Base-by-base conservation (phyloP, 1,284 basidiomycete genomes). In the Fomitiporia mediterranea region DNA sequence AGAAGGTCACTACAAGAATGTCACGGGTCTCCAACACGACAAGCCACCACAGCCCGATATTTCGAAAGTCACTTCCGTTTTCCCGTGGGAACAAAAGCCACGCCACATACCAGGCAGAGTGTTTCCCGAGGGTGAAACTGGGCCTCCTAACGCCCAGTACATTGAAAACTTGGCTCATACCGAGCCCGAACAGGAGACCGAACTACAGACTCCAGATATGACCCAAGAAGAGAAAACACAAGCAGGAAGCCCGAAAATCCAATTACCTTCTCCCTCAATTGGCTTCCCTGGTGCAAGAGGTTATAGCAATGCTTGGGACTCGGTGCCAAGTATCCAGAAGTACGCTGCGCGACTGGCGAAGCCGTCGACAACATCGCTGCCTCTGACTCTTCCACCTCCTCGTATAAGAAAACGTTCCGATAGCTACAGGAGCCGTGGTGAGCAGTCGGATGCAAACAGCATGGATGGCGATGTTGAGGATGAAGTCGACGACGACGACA, bases 41-140 rank as follows among this genome's bases (percentile, higher is more conserved):
- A 34, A 46, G 8, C 28, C 48, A 15, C 56, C 59, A 17, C 78
- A 74, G 55, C 92, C 94, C 1, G 87, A 95, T 66, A 79, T 74
- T 15, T 72, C 70, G 27, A 89, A 89, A 63, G 81, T 95, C 27
- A 85, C 86, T 62, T 74, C 80, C 23, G 77, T 97, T n/a, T 98
- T 98, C 68, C 94, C 95, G 6, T 98, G 95, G 95, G 95, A 98
- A 68, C 79, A 82, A 55, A 80, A 78, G 56, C 80, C 79, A 2
- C 81, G 88, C 46, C 76, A 77, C 42, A 65, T 76, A 55, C 84
- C 91, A 6, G 76, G 78, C 15, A 82, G 92, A 51, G 81, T 89
- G 11, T 94, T 94, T 68, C 93, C 92, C n/a, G 71, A 70, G 17
- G 75, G 80, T 25, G 84, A 88, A 55, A 73, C 78, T 8, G 82